Percentiles rank a stretch among this genome's conserved stretches.
phyloP scores from a whole-genome alignment of 495 filamentous ascomycete species.

The Aspergillus leporis region DNA sequence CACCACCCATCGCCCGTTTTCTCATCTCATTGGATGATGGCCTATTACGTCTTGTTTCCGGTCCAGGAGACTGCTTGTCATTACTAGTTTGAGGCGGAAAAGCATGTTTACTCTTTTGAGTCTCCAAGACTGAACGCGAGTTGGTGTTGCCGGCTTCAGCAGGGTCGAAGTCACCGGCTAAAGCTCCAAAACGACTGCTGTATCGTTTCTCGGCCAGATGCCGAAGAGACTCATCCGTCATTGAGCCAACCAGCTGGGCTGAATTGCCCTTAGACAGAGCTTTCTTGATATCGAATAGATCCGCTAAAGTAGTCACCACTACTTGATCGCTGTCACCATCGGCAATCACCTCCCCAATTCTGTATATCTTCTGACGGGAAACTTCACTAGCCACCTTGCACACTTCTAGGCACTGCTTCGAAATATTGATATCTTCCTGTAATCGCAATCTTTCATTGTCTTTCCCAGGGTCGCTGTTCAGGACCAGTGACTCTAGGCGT shows the following conservation, averaged over 20 bases:
- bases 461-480: constrained; percentile 17
- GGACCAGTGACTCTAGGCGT: constrained; percentile 25
- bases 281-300: constrained; percentile 36
- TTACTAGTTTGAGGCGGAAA: background rate
- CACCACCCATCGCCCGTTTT: constrained; percentile 2
- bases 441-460: constrained; percentile 26
- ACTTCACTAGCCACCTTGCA: constrained; percentile 34
- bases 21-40: constrained; percentile 15
- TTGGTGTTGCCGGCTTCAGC: too few species aligned
- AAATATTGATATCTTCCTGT: constrained; percentile 30
- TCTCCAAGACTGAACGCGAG: too few species aligned
- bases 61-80: background rate
- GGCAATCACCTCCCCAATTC: constrained; percentile 32
- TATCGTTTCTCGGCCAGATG: constrained; percentile 31
- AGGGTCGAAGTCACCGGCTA: background rate
- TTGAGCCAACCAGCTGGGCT: constrained; percentile 34
- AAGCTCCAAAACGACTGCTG: constrained; percentile 31
- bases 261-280: constrained; percentile 26
- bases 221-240: constrained; percentile 25
- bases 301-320: constrained; percentile 35
- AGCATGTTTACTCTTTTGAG: too few species aligned
- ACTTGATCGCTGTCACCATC: constrained; percentile 36
- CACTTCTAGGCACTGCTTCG: constrained; percentile 34
- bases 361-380: constrained; percentile 31
- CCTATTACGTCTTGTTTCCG: background rate